A percentile compares a stretch with the other conserved stretches of the same genome.
Evolutionary conservation across 495 filamentous ascomycete genomes (phyloP).

Genomic region (Glonium stellatum): DNA sequence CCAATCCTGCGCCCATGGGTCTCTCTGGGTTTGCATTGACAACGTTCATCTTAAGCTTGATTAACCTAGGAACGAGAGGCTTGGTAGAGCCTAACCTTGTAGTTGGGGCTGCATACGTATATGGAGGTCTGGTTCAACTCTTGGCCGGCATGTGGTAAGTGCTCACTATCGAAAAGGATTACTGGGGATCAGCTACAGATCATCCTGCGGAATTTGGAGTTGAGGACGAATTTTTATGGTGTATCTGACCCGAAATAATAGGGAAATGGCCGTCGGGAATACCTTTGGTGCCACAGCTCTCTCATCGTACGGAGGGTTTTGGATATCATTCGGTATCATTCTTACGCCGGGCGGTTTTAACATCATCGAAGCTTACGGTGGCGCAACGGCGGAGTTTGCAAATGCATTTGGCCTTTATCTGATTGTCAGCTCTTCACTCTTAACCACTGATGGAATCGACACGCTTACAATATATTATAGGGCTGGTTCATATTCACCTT

Average conservation of each 20-base stretch:
- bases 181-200: too few relatives aligned
- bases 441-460: neutral
- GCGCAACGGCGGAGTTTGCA: slow-evolving; percentile 40
- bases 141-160: slow-evolving; percentile 95
- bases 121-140: slow-evolving; percentile 73
- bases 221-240: too few relatives aligned
- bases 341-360: slow-evolving; percentile 70
- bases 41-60: slow-evolving; percentile 76
- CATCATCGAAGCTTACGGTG: slow-evolving; percentile 47
- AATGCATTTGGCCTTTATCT: slow-evolving; percentile 76
- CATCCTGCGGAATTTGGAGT: too few relatives aligned
- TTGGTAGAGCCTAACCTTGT: slow-evolving; percentile 38
- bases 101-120: slow-evolving; percentile 34
- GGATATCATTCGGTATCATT: slow-evolving; percentile 80
- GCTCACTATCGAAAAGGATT: too few relatives aligned
- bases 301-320: slow-evolving; percentile 93
- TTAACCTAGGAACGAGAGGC: slow-evolving; percentile 65
- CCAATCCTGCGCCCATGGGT: slow-evolving; percentile 56
- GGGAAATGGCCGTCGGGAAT: slow-evolving; percentile 94
- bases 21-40: slow-evolving; percentile 77
- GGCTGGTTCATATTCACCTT: slow-evolving; percentile 97
- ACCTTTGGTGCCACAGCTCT: slow-evolving; percentile 94
- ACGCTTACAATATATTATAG: slow-evolving; percentile 31
- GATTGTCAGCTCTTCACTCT: slow-evolving; percentile 41
- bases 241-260: too few relatives aligned